Evolutionary conservation across 2,329 filamentous ascomycete species (phyloP), one percentile per base, ranked within the genome.

Genomic region (Davidsoniella neocaledoniae): DNA sequence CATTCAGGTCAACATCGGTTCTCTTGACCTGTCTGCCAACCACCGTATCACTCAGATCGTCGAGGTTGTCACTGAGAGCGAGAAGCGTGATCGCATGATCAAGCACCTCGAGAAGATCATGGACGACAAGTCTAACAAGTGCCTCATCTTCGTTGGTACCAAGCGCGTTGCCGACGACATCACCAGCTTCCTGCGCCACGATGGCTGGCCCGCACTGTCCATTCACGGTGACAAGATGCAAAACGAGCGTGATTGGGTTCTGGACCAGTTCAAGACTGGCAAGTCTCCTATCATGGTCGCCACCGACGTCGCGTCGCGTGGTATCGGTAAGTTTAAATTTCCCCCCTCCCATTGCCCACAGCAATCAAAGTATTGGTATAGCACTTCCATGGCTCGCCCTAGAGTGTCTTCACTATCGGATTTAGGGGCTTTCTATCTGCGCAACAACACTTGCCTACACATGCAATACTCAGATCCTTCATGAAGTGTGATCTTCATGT

Each of bases 281-380:
- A 95, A 96, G 76, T 94, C 87, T 72, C 91, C 91, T 65, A 94
- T 98, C 79, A 94, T 98, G 88, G 91, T 98, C 72, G 91, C 91
- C 71, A 98, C 91, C 58, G 91, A 96, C 64, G 91, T 98, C 71
- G 91, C 91, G 71, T 96, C 91, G 65, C 91, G 91, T 88, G 91
- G 91, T 86, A 95, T 98, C 72, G 91, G 91, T 95, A 93, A 94
- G 87, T 90, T 83, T 70, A 69, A 66, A 68, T 3, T 2, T 3
- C 19, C 70, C 63, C 66, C 67, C 62, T 61, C 60, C 57, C 55
- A 56, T 59, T 60, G 58, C 57, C 53, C 44, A 19, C 12, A 33
- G 12, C 29, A 33, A 33, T 42, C 33, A 48, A 43, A 51, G 41
- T 40, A 21, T 36, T 48, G 44, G 52, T 48, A 40, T 64, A 66